These are phyloP conservation scores for Coemansia sp. DNA, from an alignment of 371 early-diverging fungal genomes.

Conservation along the genomic window DNA sequence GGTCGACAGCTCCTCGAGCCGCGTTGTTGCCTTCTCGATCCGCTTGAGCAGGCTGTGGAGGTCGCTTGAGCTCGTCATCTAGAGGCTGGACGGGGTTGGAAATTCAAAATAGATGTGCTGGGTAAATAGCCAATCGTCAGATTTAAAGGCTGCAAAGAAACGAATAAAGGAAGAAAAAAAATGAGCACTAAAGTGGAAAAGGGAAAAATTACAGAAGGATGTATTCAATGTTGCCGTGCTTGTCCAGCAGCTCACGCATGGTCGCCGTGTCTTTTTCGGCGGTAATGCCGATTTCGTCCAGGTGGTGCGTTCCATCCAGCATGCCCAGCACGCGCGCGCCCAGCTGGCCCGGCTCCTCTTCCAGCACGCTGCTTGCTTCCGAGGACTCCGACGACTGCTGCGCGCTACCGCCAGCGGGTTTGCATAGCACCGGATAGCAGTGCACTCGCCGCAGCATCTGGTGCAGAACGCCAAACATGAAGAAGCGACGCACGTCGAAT, in stretches of 20 bases:
- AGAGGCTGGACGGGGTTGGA: neutral
- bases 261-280: slow-evolving; percentile 17
- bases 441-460: slow-evolving; percentile 39
- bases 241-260: slow-evolving; percentile 15
- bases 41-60: slow-evolving; percentile 46
- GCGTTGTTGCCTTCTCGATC: slow-evolving; percentile 47
- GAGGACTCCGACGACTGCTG: neutral
- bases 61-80: slow-evolving; percentile 45
- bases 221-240: slow-evolving; percentile 31
- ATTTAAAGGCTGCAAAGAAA: neutral
- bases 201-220: slow-evolving; percentile 13
- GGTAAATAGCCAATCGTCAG: neutral
- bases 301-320: slow-evolving; percentile 48
- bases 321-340: slow-evolving; percentile 7
- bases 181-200: neutral
- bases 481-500: slow-evolving; percentile 48
- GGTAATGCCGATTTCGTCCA: slow-evolving; percentile 48
- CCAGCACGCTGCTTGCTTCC: neutral
- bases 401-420: neutral
- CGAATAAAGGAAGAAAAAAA: neutral
- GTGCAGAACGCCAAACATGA: slow-evolving; percentile 49
- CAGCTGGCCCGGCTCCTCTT: neutral
- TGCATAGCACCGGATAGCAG: slow-evolving; percentile 42
- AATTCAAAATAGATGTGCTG: neutral
- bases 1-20: slow-evolving; percentile 43